These are phyloP conservation scores for Chytriomyces confervae DNA, from an alignment of 192 early-diverging fungal genomes.

Conservation along the genomic window DNA sequence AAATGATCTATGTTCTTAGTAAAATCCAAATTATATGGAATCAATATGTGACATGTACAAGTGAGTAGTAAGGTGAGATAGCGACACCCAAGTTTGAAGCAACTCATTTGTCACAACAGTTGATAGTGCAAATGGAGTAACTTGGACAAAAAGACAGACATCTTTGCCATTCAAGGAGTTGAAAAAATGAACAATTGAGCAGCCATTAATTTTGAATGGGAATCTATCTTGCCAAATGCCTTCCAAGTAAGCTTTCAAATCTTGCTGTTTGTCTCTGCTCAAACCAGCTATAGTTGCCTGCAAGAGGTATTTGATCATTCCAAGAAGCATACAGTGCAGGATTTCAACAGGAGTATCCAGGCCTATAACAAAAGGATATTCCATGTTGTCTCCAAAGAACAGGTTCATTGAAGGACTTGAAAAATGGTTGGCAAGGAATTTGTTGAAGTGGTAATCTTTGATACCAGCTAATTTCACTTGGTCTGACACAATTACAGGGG, in stretches of 20 bases:
- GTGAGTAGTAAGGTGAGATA: not conserved
- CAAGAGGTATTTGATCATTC: not conserved
- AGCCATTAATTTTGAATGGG: not conserved
- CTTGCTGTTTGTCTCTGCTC: not conserved
- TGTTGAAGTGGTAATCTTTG: slow-evolving; percentile 5
- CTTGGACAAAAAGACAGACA: not conserved
- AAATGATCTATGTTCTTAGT: not conserved
- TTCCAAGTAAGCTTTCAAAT: not conserved
- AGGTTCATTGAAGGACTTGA: not conserved
- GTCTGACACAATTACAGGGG: too few species aligned
- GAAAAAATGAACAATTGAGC: not conserved
- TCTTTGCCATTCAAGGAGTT: slow-evolving; percentile 17
- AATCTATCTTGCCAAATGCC: not conserved
- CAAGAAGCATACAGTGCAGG: not conserved
- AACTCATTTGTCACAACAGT: not conserved
- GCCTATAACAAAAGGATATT: not conserved
- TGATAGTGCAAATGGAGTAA: slow-evolving; percentile 19
- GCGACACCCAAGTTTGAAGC: not conserved
- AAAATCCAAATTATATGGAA: not conserved
- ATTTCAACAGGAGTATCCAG: slow-evolving; percentile 10
- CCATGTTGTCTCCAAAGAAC: not conserved
- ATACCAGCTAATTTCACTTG: not conserved
- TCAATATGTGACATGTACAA: not conserved
- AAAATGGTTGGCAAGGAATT: not conserved
- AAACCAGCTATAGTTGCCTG: not conserved